These are phyloP conservation scores for Paramyrothecium sp. DNA, from an alignment of 2,329 filamentous ascomycete species.

Conservation along the genomic window DNA sequence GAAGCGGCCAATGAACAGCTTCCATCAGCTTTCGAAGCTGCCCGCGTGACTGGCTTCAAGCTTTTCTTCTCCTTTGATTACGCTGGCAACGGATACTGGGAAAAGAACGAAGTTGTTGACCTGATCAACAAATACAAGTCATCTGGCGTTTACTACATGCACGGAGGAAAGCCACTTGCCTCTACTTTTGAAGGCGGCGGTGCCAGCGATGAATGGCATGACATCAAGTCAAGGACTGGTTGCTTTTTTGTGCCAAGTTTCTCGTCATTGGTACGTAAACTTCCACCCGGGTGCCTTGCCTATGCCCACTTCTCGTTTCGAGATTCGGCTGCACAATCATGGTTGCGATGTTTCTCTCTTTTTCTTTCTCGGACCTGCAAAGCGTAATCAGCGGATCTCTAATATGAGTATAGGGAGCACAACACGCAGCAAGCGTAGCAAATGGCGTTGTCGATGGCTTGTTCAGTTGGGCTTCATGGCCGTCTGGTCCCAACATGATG, in stretches of 20 bases:
- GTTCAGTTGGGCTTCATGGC: background rate
- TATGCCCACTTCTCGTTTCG: too few species aligned
- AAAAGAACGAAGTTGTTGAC: background rate
- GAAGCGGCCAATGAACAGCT: background rate
- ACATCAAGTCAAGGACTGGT: background rate
- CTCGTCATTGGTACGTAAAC: background rate
- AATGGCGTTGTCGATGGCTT: background rate
- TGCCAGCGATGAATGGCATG: background rate
- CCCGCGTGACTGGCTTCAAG: background rate
- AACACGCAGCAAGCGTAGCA: background rate
- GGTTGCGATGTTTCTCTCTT: too few species aligned
- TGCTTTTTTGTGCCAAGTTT: background rate
- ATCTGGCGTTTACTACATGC: background rate
- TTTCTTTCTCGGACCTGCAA: too few species aligned
- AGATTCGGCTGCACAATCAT: too few species aligned
- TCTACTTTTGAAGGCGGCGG: background rate
- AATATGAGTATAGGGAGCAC: too few species aligned
- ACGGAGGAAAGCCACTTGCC: background rate
- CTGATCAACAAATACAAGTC: background rate
- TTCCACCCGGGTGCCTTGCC: too few species aligned
- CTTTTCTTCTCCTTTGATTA: background rate
- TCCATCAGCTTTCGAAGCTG: background rate
- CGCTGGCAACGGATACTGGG: background rate
- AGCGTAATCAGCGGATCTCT: too few species aligned
- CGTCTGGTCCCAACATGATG: background rate